Conservation (phyloP, 2,329 filamentous ascomycete species). For the Magnaporthiopsis poae region DNA sequence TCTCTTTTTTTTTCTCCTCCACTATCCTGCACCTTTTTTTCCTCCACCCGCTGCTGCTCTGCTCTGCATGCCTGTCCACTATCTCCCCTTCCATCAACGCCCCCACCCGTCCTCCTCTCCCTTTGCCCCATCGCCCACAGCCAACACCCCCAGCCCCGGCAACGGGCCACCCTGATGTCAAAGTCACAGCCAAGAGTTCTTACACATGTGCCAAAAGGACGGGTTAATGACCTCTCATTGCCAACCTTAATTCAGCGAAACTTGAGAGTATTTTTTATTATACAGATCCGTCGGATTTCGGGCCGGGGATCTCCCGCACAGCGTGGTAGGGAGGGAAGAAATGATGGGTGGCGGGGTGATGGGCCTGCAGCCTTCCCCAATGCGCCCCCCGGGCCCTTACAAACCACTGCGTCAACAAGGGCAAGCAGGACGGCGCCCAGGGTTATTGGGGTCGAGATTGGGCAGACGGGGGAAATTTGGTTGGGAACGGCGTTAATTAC, state of each 20-base stretch:
- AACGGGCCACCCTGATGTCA: background rate
- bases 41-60: background rate
- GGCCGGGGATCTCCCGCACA: background rate
- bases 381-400: background rate
- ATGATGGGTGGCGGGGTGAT: background rate
- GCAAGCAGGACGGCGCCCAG: background rate
- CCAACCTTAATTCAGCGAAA: slow-evolving; percentile 8
- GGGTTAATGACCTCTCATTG: slow-evolving; percentile 9
- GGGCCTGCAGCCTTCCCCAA: background rate
- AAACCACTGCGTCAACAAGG: background rate
- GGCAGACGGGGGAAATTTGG: background rate
- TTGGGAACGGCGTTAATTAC: background rate
- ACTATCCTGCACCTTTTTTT: background rate
- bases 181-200: slow-evolving; percentile 9
- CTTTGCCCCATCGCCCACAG: background rate
- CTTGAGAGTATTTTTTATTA: slow-evolving; percentile 2
- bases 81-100: background rate
- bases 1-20: background rate
- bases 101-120: background rate
- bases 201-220: slow-evolving; percentile 9
- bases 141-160: background rate
- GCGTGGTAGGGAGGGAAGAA: background rate
- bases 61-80: background rate
- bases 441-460: background rate
- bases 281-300: background rate